Base-by-base conservation (phyloP, 441 rosid species). In the Arabidopsis lyrata region DNA sequence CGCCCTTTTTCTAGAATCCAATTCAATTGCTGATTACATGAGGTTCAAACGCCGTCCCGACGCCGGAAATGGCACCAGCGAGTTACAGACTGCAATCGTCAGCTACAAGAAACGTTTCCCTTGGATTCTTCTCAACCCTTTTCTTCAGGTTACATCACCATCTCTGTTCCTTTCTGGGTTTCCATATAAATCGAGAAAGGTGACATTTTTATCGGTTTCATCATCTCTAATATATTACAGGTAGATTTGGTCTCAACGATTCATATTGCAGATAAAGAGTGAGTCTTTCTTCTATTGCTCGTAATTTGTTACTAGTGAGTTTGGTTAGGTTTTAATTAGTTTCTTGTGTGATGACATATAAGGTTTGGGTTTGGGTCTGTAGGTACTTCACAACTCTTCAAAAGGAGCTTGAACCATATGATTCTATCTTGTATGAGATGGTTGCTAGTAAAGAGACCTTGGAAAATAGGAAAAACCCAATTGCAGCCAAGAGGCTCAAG, bases 201-300 rank as follows among this genome's bases (percentile, higher is more conserved):
- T 61, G 2, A 41, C 61, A 48, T 58, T 52, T 35, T 47, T 77
- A 36, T 14, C 38, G 14, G 15, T 52, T 31, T 39, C 32, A 29
- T 70, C 31, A 8, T 73, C 42, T 73, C 22, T 53, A 22, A 24
- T 29, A 9, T 70, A 53, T 44, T 47, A 45, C 61, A 92, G 99
- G 95, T 92, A 73, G 97, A 95, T 90, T 91, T 92, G 86, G 93
- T 92, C 42, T 95, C 98, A 16, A 87, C 96, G 2, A 88, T 95
- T 81, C 98, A 95, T 74, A 91, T 92, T 65, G 99, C 95, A 2
- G 99, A 95, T 80, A 87, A 87, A 86, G 95, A 88, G 97, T 92
- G 84, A 65, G 91, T 60, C 24, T 60, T 57, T 60, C 6, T 74
- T 50, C 32, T 20, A 6, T 10, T 5, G 9, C 14, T 35, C 39